These are phyloP conservation scores for Warburgia ugandensis DNA, from an alignment of 164 flowering plant species.

Conservation along the genomic window DNA sequence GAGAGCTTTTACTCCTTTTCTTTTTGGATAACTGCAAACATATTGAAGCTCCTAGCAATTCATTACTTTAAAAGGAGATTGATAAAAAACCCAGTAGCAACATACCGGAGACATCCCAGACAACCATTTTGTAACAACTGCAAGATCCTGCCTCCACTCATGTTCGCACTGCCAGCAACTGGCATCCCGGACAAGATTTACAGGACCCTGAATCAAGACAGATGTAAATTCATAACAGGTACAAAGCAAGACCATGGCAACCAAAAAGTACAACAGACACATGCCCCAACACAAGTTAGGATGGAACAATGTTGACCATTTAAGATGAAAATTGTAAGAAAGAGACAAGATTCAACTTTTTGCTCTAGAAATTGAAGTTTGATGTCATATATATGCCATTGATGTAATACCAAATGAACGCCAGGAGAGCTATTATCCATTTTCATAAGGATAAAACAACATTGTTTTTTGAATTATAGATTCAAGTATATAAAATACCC, in stretches of 20 bases:
- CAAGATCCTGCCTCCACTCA: conserved; percentile 98
- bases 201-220: conserved; percentile 58
- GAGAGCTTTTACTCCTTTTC: too few species aligned
- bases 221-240: conserved; percentile 2
- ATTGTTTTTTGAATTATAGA: too few species aligned
- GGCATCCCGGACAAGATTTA: conserved; percentile 80
- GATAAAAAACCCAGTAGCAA: not conserved
- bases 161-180: conserved; percentile 93
- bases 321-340: not conserved
- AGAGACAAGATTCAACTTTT: too few species aligned
- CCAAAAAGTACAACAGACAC: not conserved
- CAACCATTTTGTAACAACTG: conserved; percentile 96
- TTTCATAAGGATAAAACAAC: too few species aligned
- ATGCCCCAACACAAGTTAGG: not conserved
- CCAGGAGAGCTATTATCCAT: too few species aligned
- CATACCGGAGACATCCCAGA: conserved; percentile 88
- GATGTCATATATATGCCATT: too few species aligned
- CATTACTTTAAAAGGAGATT: not conserved
- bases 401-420: too few species aligned
- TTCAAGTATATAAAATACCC: too few species aligned
- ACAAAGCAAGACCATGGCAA: not conserved
- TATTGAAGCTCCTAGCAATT: too few species aligned
- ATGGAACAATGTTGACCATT: not conserved
- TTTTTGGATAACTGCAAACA: too few species aligned
- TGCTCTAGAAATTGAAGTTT: too few species aligned